Percentiles rank a stretch among this genome's conserved stretches.
Conservation (phyloP, 306 rosid genomes). For the Inga leiocalycina region DNA sequence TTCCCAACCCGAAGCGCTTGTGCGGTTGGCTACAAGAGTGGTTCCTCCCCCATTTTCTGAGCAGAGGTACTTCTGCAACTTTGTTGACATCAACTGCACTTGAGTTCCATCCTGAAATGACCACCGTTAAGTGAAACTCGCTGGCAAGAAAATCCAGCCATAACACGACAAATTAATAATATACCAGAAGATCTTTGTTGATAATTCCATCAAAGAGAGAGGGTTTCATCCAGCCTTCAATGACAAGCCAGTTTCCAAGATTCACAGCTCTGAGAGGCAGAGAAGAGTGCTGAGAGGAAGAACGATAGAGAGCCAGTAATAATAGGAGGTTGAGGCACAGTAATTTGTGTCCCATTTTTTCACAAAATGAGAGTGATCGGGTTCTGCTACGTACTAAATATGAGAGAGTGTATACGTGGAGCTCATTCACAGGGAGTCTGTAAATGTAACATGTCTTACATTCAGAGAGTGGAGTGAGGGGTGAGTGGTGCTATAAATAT, state of each 20-base stretch:
- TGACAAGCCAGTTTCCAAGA: conserved; percentile 69
- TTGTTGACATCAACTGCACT: conserved; percentile 58
- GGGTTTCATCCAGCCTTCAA: conserved; percentile 78
- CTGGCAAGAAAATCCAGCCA: background rate
- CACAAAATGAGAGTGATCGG: background rate
- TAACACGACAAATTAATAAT: background rate
- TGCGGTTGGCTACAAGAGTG: conserved; percentile 53
- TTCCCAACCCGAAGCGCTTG: conserved; percentile 55
- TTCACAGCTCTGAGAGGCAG: conserved; percentile 67
- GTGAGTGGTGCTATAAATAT: background rate
- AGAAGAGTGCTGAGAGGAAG: conserved; percentile 30
- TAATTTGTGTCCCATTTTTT: conserved; percentile 24
- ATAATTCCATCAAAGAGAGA: conserved; percentile 58
- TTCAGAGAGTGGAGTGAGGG: background rate
- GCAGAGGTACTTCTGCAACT: conserved; percentile 50
- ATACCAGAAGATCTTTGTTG: conserved; percentile 71
- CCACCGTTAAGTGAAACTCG: background rate
- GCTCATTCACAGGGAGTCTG: background rate
- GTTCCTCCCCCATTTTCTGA: conserved; percentile 66
- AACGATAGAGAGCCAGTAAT: conserved; percentile 26
- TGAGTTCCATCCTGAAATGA: conserved; percentile 69
- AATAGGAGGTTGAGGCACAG: conserved; percentile 23
- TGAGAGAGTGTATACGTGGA: background rate
- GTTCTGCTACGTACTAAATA: background rate
- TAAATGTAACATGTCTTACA: background rate